Evolutionary conservation across 2,329 filamentous ascomycete species (phyloP), one percentile per base, ranked within the genome.

Genomic region (Orbilia javanica): DNA sequence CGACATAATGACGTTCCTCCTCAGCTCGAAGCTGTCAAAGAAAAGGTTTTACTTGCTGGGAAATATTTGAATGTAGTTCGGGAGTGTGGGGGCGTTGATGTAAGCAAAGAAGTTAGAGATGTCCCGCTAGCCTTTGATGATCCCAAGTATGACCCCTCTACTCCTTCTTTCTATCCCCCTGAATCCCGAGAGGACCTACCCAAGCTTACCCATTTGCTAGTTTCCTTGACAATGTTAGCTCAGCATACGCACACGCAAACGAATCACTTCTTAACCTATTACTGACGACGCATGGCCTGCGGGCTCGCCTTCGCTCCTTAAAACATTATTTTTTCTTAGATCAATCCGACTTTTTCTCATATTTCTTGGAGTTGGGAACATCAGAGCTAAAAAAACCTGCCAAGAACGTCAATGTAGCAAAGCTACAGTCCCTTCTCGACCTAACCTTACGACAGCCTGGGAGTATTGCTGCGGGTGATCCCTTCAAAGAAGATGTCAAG

Each of bases 301-400:
- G 95, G 0, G 92, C 93, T 29, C 90, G 96, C 42, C 88, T 99
- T 71, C 90, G 92, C 53, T 98, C 95, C 13, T 87, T 99, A 44
- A 99, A 99, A 84, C 96, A 99, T 84, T 99, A 99, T 86, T 99
- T 98, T 86, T 99, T 99, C 87, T 90, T 99, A 79, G 95, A 98
- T 82, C 92, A 94, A 7, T 97, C 96, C 36, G 96, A 99, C 84
- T 99, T 97, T 86, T 98, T 99, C 84, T 94, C 94, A 1, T 97
- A 98, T 84, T 99, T 99, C 84, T 90, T 99, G 76, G 96, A 99
- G 83, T 90, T 99, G 20, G 91, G 93, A 68, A 88, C 92, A 31
- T 94, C 94, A 0, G 96, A 99, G 84, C 87, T 99, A 74, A 92
- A 93, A 82, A 97, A 97, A 83, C 91, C 92, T 34, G 93, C 94